Base-by-base conservation (phyloP, 2,329 filamentous ascomycete species). In the Diaporthe helianthi region DNA sequence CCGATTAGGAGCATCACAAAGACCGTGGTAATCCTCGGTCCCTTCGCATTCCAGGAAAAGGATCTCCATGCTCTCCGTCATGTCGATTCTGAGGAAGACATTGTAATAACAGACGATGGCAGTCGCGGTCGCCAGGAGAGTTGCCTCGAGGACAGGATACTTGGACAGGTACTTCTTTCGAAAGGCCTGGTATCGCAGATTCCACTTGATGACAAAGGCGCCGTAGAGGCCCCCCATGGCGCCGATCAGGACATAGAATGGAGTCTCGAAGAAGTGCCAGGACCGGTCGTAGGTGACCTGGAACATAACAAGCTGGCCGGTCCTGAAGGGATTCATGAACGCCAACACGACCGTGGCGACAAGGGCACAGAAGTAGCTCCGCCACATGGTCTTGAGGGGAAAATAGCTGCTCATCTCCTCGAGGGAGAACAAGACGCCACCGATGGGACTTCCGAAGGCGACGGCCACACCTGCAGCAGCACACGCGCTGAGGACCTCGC, bases 51-150 rank as follows among this genome's bases (percentile, higher is more conserved):
- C 96, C 17, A 92, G 86, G 79, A 99, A 99, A 13, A 99, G 83
- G 72, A 98, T 97, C 78, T 98, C 94, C 96, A 99, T 98, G 83
- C 94, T 97, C 82, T 98, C 95, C 0, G 96, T 98, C 96, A 99
- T 98, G 80, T 99, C 97, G 75, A 98, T 98, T 67, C 93, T 87
- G 68, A 99, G 79, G 73, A 99, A 98, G 79, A 92, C 94, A 75
- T 99, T 99, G 0, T 95, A 96, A 76, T 97, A 99, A 80, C 95
- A 98, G n/a, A 99, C 85, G 29, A 98, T 85, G 12, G 94, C 96
- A 4, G 96, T 99, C 9, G 89, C 86, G 0, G 90, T 88, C 1
- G 96, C 94, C 49, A 99, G 83, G 19, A 97, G 80, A 0, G 93
- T 94, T 0, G 94, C 92, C 79, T 99, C 96, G 4, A 94, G 85